Conservation (phyloP, 306 rosid genomes). For the Dalbergia oliveri region DNA sequence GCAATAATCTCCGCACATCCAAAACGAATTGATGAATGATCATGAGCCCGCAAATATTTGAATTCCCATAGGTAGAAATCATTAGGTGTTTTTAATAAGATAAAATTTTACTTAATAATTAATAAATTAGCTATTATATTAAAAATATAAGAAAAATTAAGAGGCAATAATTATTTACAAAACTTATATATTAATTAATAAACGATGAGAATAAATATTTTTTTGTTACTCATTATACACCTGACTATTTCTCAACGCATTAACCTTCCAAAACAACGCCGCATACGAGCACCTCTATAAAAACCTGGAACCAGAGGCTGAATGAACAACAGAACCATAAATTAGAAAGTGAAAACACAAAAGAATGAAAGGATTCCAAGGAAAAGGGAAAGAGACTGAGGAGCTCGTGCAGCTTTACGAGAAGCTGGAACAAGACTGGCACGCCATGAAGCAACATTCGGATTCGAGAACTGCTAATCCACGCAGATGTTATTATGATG, state of each 20-base stretch:
- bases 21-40: conserved; percentile 30
- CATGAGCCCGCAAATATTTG: neutral
- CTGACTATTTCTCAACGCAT: no score
- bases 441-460: conserved; percentile 49
- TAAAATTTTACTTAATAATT: no score
- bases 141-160: no score
- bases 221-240: no score
- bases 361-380: conserved; percentile 49
- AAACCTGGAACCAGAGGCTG: neutral
- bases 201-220: no score
- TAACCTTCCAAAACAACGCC: neutral
- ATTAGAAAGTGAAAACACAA: neutral
- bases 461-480: conserved; percentile 31
- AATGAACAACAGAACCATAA: neutral
- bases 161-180: no score
- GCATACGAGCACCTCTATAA: conserved; percentile 1
- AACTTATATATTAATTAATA: no score
- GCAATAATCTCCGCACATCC: conserved; percentile 27
- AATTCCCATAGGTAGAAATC: no score
- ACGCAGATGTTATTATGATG: neutral
- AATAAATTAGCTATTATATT: no score
- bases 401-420: conserved; percentile 46
- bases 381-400: conserved; percentile 35
- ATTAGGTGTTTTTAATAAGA: no score
- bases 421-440: conserved; percentile 62